These are phyloP conservation scores for Onygenales sp. DNA, from an alignment of 2,329 filamentous ascomycete genomes.

Conservation along the genomic window DNA sequence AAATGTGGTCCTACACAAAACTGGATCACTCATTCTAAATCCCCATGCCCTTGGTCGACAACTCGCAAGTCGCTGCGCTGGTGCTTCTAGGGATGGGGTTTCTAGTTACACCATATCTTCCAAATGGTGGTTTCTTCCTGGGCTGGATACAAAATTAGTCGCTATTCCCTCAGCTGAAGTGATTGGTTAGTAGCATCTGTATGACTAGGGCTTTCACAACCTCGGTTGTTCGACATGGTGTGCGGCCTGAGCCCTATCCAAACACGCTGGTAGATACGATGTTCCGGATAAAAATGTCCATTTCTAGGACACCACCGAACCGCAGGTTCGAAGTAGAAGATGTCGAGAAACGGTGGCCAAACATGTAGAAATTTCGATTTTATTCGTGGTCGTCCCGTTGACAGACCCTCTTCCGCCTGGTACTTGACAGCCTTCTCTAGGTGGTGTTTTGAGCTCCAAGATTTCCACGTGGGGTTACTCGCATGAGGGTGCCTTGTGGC, in stretches of 20 bases:
- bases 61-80: neutral
- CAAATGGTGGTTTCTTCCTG: neutral
- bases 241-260: conserved; percentile 30
- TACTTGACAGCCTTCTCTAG: conserved; percentile 22
- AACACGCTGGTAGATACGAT: conserved; percentile 14
- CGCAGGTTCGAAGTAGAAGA: conserved; percentile 23
- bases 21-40: neutral
- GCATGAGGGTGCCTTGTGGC: conserved; percentile 24
- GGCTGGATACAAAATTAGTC: neutral
- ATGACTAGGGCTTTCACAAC: no score
- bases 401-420: conserved; percentile 19
- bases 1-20: no score
- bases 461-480: conserved; percentile 20
- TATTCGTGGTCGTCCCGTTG: conserved; percentile 22
- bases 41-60: neutral
- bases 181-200: neutral
- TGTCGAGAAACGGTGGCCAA: conserved; percentile 20
- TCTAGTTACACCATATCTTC: conserved; percentile 2
- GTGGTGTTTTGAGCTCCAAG: conserved; percentile 27
- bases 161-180: neutral
- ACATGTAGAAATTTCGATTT: conserved; percentile 20
- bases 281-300: neutral
- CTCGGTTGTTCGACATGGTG: no score
- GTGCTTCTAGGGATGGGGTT: neutral
- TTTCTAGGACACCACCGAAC: conserved; percentile 18